Percentiles rank a stretch among this genome's conserved stretches.
Conservation (phyloP, 192 early-diverging fungal genomes). For the Jimgerdemannia flammicorona region DNA sequence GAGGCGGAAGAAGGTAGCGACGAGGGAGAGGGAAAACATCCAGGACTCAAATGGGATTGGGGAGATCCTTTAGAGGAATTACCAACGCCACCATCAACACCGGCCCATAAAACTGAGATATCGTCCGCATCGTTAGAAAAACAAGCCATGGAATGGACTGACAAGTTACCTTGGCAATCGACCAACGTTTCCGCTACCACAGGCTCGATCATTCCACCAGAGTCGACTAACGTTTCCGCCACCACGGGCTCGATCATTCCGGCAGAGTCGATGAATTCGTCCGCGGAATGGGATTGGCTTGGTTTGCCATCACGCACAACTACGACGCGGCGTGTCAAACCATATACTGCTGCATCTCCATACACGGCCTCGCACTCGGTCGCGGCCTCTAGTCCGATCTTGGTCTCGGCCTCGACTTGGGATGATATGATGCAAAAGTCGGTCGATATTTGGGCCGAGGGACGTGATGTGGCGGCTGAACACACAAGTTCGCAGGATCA, state of each 20-base stretch:
- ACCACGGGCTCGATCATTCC: too few species aligned
- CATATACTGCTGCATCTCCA: background rate
- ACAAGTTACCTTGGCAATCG: background rate
- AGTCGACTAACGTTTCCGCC: background rate
- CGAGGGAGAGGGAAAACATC: background rate
- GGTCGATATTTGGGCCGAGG: background rate
- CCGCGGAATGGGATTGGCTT: too few species aligned
- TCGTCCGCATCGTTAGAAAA: background rate
- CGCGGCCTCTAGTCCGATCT: too few species aligned
- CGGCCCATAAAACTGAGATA: background rate
- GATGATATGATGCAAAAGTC: background rate
- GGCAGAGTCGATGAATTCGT: background rate
- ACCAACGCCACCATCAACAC: background rate
- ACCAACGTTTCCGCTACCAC: background rate
- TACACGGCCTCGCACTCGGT: too few species aligned
- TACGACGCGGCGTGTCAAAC: background rate
- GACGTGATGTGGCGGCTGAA: background rate
- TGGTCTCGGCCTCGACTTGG: background rate
- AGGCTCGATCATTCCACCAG: too few species aligned
- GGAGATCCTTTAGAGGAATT: background rate
- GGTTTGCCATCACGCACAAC: too few species aligned
- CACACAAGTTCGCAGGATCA: background rate
- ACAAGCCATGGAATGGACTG: background rate
- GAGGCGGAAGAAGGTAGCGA: background rate
- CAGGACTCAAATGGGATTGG: background rate